Evolutionary conservation across 1,284 basidiomycete species (phyloP).

Genomic region (Hymenochaete sp.): DNA sequence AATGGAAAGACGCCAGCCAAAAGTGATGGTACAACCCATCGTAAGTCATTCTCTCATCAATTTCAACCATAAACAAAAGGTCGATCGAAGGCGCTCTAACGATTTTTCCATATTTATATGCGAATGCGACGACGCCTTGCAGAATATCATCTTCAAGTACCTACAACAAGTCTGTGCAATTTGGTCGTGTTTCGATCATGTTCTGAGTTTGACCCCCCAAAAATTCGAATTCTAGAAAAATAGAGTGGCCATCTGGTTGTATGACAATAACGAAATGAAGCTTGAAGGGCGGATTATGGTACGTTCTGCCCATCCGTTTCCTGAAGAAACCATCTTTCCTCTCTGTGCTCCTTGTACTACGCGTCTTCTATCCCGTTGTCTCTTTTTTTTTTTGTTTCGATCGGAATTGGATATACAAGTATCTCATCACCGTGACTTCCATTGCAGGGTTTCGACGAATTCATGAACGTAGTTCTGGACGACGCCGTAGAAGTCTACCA

Average conservation of each 20-base stretch:
- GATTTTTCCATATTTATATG: conserved; percentile 17
- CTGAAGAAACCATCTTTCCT: conserved; percentile 13
- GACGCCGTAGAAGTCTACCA: conserved; percentile 91
- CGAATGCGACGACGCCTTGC: conserved; percentile 20
- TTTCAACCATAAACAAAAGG: neutral
- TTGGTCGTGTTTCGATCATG: neutral
- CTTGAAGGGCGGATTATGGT: conserved; percentile 96
- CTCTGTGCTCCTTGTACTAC: conserved; percentile 7
- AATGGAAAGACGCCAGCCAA: conserved; percentile 89
- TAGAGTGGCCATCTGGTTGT: conserved; percentile 92
- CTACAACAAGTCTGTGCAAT: conserved; percentile 65
- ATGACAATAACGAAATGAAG: conserved; percentile 95
- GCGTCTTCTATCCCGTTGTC: neutral
- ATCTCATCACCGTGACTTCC: neutral
- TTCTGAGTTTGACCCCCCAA: conserved; percentile 7
- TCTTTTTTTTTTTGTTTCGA: neutral
- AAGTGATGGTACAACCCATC: conserved; percentile 98
- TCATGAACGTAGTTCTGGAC: conserved; percentile 99
- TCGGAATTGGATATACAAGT: neutral
- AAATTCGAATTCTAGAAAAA: conserved; percentile 47
- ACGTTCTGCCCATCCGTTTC: conserved; percentile 38
- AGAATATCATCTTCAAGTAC: conserved; percentile 99
- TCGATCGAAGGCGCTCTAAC: too few species aligned
- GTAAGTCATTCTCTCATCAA: conserved; percentile 41
- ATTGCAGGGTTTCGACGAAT: conserved; percentile 94